Base-by-base conservation (phyloP, 2,329 filamentous ascomycete species). In the Dactylellina parvicollis region DNA sequence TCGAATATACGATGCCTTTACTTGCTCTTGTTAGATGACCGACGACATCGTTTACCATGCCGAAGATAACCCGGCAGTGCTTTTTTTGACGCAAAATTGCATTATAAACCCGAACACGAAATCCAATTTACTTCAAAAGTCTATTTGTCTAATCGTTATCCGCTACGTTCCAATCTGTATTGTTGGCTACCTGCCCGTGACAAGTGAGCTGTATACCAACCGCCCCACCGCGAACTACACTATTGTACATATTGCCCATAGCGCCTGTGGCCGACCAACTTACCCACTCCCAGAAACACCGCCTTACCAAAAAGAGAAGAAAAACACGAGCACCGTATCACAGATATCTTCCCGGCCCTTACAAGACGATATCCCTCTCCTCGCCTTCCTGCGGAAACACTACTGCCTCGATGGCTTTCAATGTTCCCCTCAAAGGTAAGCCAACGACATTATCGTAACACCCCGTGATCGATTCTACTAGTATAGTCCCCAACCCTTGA, bases 381-480 rank as follows among this genome's bases (percentile, higher is more conserved):
- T 82, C 83, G 62, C 88, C 87, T 59, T 89, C 86, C 78, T 92
- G 91, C 76, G 87, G 88, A 77, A 89, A 88, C 75, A 97, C 84
- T n/a, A 92, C 90, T 83, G 89, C 91, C 83, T 98, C 94, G 71
- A 96, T 95, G 78, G 97, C 81, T 79, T 88, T 87, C 80, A 99
- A 80, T 10, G 89, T 91, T 76, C 87, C 86, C 77, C 92, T 86
- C 75, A 98, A 84, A 5, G 95, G 95, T 80, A 99, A 80, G 0
- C 95, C 95, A 26, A 99, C 89, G 0, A 98, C 95, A 80, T 98
- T 98, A 83, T 99, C 95, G 78, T 92, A 91, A 61, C 88, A 88
- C 9, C 95, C 95, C 75, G 96, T 91, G 76, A 99, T 90, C 80
- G 86, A 90, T 80, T 97, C 92, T 10, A 99, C 88, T 66, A 99